Evolutionary conservation across 768 basidiomycete genomes (phyloP), one percentile per base, ranked within the genome.

Genomic region (Leccinum sublutescens): DNA sequence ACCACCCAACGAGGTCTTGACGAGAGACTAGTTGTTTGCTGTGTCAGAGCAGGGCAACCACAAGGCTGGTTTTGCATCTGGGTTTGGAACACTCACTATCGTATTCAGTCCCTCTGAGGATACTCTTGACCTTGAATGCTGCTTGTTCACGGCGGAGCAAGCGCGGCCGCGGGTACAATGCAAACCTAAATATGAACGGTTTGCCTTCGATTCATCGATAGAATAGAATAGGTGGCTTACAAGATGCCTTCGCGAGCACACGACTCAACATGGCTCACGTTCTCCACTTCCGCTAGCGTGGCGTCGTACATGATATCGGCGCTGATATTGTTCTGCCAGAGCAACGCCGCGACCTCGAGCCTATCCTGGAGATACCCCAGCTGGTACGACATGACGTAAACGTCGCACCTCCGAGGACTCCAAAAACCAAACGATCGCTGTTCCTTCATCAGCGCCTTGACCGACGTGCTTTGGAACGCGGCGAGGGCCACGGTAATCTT

Each of bases 391-490:
- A 92, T 84, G 12, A 94, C 80, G 62, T 93, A 94, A 11, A 94
- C 92, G 62, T 94, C 92, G 64, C 93, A 93, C 40, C 91, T 79
- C 15, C 91, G 81, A n/a, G 92, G 92, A 71, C 89, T 90, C 91
- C 90, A 94, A 67, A 85, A 90, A 0, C 92, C 92, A 61, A 92
- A 94, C 0, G 93, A 92, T 11, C 85, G 83, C 60, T 86, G 84
- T 66, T 92, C 89, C 70, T 88, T 92, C 54, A 91, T 77, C 5
- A 91, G 78, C 3, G 81, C 80, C 68, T 85, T 86, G 38, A 91
- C 81, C 1, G 87, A 85, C 1, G 75, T 70, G 10, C 82, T 81
- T 67, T 93, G 91, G 68, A 83, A 89, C 2, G 84, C 77, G 0
- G 88, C 90, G 2, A 93, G 77, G 11, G 84, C 80, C 1, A 80